These are phyloP conservation scores for Ustilago xerochloae DNA, from an alignment of 1,284 basidiomycete species.

Conservation along the genomic window DNA sequence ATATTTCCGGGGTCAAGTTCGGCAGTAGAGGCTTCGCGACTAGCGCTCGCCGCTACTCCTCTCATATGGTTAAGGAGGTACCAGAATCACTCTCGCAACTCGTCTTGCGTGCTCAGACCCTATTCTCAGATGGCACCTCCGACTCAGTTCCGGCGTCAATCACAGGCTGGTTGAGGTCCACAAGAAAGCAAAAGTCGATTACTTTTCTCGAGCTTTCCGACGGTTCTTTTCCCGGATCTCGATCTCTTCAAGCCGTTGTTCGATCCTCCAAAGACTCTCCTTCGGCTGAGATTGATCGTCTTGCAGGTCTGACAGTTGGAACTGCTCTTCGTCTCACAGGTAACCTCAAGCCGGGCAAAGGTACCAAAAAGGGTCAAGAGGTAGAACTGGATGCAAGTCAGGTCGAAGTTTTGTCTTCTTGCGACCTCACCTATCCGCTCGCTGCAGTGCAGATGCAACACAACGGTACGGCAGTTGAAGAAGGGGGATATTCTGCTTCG, in stretches of 20 bases:
- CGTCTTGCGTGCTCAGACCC: constrained; percentile 6
- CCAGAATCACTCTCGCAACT: constrained; percentile 27
- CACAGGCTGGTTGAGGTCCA: constrained; percentile 52
- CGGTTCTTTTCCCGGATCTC: constrained; percentile 51
- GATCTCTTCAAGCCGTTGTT: constrained; percentile 60
- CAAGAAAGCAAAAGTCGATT: constrained; percentile 56
- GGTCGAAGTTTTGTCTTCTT: constrained; percentile 29
- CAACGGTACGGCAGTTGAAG: constrained; percentile 8
- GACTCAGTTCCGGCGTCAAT: constrained; percentile 20
- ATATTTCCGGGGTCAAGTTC: constrained; percentile 3
- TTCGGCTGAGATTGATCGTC: constrained; percentile 19
- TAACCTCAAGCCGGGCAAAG: constrained; percentile 37
- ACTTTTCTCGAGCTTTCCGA: constrained; percentile 63
- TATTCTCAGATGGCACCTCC: constrained; percentile 2
- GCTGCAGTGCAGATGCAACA: constrained; percentile 38
- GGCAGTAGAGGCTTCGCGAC: constrained; percentile 24
- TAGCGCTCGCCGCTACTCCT: not conserved
- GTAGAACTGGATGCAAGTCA: constrained; percentile 50
- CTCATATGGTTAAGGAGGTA: not conserved
- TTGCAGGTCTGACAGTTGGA: constrained; percentile 49
- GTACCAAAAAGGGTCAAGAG: constrained; percentile 45
- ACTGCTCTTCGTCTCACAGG: constrained; percentile 49
- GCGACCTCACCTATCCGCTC: constrained; percentile 46
- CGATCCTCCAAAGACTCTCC: constrained; percentile 12
- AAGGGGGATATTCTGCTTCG: constrained; percentile 18